These are phyloP conservation scores for Pisolithus orientalis DNA, from an alignment of 768 basidiomycete genomes.

Conservation along the genomic window DNA sequence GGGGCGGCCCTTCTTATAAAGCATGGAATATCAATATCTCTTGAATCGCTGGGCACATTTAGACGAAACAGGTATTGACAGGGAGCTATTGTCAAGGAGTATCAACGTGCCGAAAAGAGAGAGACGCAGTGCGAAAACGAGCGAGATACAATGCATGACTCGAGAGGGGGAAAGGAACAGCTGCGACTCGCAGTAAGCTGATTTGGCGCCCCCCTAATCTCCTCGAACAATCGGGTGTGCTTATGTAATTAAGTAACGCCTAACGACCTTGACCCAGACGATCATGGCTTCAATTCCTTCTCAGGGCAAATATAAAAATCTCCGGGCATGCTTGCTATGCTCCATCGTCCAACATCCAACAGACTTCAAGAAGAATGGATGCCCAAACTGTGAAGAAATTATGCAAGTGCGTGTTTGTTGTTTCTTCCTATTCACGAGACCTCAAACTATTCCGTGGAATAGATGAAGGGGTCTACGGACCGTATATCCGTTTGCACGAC, in stretches of 20 bases:
- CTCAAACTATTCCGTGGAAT: constrained; percentile 2
- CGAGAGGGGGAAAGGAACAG: no score
- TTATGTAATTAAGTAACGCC: not conserved
- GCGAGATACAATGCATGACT: no score
- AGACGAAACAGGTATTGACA: no score
- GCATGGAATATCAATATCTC: no score
- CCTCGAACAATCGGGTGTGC: no score
- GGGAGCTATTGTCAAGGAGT: no score
- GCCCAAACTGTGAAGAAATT: constrained; percentile 96
- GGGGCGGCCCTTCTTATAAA: no score
- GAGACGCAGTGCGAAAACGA: no score
- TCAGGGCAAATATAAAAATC: constrained; percentile 60
- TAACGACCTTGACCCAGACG: not conserved
- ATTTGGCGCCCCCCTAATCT: no score
- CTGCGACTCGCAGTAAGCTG: no score
- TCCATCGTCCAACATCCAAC: constrained; percentile 79
- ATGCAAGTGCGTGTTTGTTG: constrained; percentile 59
- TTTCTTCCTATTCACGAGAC: not conserved
- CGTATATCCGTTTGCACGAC: constrained; percentile 84
- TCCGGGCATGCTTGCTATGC: constrained; percentile 91
- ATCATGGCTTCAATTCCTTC: constrained; percentile 45
- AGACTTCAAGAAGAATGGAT: constrained; percentile 83
- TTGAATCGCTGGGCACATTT: no score
- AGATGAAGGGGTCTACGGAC: constrained; percentile 89
- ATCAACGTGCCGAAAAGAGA: no score